Evolutionary conservation across 371 early-diverging fungal genomes (phyloP).

Genomic region (Saksenaea oblongispora): DNA sequence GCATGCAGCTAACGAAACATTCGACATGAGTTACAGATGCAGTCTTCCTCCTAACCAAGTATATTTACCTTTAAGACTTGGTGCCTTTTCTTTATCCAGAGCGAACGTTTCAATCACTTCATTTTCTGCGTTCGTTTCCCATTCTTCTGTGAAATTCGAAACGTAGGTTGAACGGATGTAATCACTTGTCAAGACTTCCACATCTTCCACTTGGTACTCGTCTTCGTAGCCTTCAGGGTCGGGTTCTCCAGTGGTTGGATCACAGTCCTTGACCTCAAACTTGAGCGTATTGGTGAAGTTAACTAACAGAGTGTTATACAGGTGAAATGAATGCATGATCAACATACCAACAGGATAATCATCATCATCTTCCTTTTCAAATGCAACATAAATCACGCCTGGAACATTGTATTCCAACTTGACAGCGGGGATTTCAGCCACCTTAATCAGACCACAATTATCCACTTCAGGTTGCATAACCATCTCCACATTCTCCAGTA

Average conservation of each 20-base stretch:
- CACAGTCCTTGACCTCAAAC: constrained; percentile 93
- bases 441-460: constrained; percentile 59
- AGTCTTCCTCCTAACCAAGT: not conserved
- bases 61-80: constrained; percentile 60
- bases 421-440: constrained; percentile 66
- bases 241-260: constrained; percentile 88
- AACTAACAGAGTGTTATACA: constrained; percentile 33
- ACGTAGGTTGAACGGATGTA: constrained; percentile 88
- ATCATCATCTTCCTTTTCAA: constrained; percentile 58
- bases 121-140: constrained; percentile 73
- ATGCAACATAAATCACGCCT: constrained; percentile 84
- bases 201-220: constrained; percentile 90
- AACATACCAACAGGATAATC: constrained; percentile 57
- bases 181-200: constrained; percentile 84
- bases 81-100: constrained; percentile 68
- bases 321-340: not conserved
- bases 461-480: constrained; percentile 78
- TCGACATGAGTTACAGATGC: not conserved
- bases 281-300: constrained; percentile 88
- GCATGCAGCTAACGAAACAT: constrained; percentile 57
- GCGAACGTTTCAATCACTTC: constrained; percentile 88
- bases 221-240: constrained; percentile 94
- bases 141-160: constrained; percentile 70
- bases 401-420: constrained; percentile 80
- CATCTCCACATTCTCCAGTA: constrained; percentile 90